phyloP scores from a whole-genome alignment of 768 basidiomycete species.

The Termitomyces sp. region DNA sequence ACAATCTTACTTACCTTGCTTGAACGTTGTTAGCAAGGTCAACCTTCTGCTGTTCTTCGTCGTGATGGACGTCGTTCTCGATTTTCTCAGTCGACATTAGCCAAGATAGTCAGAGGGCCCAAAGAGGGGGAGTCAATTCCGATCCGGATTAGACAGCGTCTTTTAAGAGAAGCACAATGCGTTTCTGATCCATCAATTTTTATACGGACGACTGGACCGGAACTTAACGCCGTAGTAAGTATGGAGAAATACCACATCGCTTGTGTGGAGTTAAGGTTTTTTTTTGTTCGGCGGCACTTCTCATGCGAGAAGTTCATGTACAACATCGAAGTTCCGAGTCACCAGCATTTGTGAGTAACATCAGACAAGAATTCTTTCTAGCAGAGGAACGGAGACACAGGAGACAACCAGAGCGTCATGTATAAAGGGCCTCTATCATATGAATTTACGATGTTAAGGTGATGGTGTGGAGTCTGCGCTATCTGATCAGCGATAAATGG shows the following conservation, averaged over 20 bases:
- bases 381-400: background rate
- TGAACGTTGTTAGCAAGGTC: constrained; percentile 38
- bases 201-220: constrained; percentile 8
- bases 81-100: constrained; percentile 25
- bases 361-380: background rate
- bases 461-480: no score
- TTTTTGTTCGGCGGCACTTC: background rate
- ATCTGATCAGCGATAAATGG: background rate
- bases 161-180: constrained; percentile 7
- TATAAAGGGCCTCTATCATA: background rate
- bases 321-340: background rate
- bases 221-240: background rate
- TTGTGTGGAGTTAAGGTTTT: background rate
- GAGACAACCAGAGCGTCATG: background rate
- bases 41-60: constrained; percentile 23
- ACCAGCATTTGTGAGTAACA: background rate
- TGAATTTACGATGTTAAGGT: no score
- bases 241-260: background rate
- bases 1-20: constrained; percentile 31
- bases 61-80: constrained; percentile 6
- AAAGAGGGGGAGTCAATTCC: constrained; percentile 4
- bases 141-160: background rate
- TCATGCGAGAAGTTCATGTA: background rate
- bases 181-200: constrained; percentile 9
- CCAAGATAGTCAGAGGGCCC: constrained; percentile 9